Evolutionary conservation across 1,284 basidiomycete species (phyloP).

Genomic region (Naganishia sp.): DNA sequence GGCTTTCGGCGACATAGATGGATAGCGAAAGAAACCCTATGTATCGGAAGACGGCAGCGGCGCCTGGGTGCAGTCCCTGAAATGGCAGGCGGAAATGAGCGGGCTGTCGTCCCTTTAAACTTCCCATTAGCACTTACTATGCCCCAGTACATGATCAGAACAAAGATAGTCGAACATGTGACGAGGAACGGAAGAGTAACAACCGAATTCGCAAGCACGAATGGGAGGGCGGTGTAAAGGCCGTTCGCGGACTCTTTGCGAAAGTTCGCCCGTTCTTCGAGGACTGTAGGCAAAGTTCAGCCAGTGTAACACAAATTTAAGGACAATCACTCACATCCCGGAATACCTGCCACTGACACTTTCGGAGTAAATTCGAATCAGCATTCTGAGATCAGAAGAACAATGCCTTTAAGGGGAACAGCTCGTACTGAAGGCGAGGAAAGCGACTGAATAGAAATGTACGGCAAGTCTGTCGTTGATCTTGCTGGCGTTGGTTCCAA

Average conservation of each 20-base stretch:
- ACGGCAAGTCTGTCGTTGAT: slow-evolving; percentile 47
- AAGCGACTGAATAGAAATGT: slow-evolving; percentile 62
- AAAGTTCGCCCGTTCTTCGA: slow-evolving; percentile 52
- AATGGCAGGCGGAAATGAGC: slow-evolving; percentile 31
- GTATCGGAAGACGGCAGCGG: slow-evolving; percentile 60
- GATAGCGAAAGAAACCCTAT: slow-evolving; percentile 61
- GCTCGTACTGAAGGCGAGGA: slow-evolving; percentile 39
- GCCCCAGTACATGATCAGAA: slow-evolving; percentile 36
- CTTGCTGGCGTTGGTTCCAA: slow-evolving; percentile 49
- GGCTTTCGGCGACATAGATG: slow-evolving; percentile 57
- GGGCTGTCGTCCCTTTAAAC: too few relatives aligned
- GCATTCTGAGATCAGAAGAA: neutral
- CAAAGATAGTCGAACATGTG: slow-evolving; percentile 39
- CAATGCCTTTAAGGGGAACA: neutral
- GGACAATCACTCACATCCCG: slow-evolving; percentile 33
- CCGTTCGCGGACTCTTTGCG: slow-evolving; percentile 48
- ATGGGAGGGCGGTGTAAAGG: slow-evolving; percentile 43
- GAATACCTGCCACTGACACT: slow-evolving; percentile 51
- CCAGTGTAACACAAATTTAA: neutral
- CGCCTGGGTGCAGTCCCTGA: slow-evolving; percentile 59
- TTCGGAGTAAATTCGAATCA: neutral
- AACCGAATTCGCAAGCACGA: slow-evolving; percentile 44
- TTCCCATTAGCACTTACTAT: slow-evolving; percentile 26
- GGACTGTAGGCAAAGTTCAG: slow-evolving; percentile 35
- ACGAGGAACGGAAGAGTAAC: slow-evolving; percentile 50